Base-by-base conservation (phyloP, 768 basidiomycete species). In the Tylopilus intermedius region DNA sequence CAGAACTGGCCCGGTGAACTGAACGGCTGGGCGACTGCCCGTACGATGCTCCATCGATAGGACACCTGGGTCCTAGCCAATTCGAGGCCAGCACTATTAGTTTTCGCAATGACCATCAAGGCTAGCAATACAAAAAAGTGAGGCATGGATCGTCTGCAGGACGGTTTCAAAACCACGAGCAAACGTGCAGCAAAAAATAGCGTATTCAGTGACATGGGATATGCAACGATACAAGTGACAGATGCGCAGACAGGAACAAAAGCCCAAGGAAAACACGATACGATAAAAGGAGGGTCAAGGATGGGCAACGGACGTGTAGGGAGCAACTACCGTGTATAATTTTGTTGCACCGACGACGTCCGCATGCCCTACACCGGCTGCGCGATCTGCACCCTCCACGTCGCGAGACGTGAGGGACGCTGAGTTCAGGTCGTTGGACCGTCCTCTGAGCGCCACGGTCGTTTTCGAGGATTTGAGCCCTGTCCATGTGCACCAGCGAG, bases 401-500 rank as follows among this genome's bases (percentile, higher is more conserved):
- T 18, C 8, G 13, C 40, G n/a, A 41, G 13, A 13, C 1, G n/a
- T 33, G 6, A 6, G 21, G 13, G 24, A 4, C 22, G 22, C 9
- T 11, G 7, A 21, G 5, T 10, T 64, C 49, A 64, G 5, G 55
- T 56, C n/a, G 46, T 51, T 2, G 57, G 62, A 1, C 60, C 60
- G 11, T 70, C 50, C 26, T 61, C 58, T 2, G 62, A 68, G 26
- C 40, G 33, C 68, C 67, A 63, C 11, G 66, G 39, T 21, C 67
- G 67, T 45, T 68, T 68, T 22, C 48, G 62, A 7, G 58, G 61
- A 37, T 62, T 64, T 0, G 44, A 38, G 13, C 49, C 48, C 3
- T 58, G 65, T 11, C 58, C 58, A 15, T 64, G 66, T 8, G 64
- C 59, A 40, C 65, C 65, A 38, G 60, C 53, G 2, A 70, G 64